Base-by-base conservation (phyloP, 257 asterid species). In the Petrea volubilis region DNA sequence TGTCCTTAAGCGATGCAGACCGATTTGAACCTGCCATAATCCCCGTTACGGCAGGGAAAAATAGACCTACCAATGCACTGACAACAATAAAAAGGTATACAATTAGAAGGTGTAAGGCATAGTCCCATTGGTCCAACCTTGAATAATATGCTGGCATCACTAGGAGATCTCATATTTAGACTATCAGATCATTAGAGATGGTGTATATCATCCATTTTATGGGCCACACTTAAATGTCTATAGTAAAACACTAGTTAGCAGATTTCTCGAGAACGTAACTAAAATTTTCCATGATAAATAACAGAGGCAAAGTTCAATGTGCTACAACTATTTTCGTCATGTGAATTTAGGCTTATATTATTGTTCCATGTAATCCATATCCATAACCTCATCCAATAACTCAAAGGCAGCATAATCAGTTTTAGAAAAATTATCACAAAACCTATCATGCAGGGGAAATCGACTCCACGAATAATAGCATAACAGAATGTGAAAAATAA, bases 21-120 rank as follows among this genome's bases (percentile, higher is more conserved):
- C 99, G 97, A 80, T 94, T 94, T 83, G 99, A 94, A 79, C 99
- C 99, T 73, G 99, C 99, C 99, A 94, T 94, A 74, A 94, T 94
- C 82, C 99, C 99, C 8, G 99, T 94, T 52, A 94, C 99, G 81
- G 99, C 99, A 72, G 99, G 99, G 89, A 94, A 94, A 83, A 94
- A 94, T 64, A 94, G 97, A 67, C 99, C 99, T 55, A 94, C 97
- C 93, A 94, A 80, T 76, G 98, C 99, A 85, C 98, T 94, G 95
- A 74, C 64, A 84, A 83, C 61, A 78, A 60, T 66, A 76, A 67
- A 69, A 70, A 76, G 49, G 44, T 70, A 44, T 40, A 53, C 51
- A 73, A 82, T 89, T 76, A 84, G 92, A 75, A 80, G 20, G 78
- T 41, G 67, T 13, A 77, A 29, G 12, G 14, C 43, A 70, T 43